Percentiles rank a stretch among this genome's conserved stretches.
These are phyloP conservation scores for Jacaranda mimosifolia DNA, from an alignment of 257 asterid genomes.

Conservation along the genomic window DNA sequence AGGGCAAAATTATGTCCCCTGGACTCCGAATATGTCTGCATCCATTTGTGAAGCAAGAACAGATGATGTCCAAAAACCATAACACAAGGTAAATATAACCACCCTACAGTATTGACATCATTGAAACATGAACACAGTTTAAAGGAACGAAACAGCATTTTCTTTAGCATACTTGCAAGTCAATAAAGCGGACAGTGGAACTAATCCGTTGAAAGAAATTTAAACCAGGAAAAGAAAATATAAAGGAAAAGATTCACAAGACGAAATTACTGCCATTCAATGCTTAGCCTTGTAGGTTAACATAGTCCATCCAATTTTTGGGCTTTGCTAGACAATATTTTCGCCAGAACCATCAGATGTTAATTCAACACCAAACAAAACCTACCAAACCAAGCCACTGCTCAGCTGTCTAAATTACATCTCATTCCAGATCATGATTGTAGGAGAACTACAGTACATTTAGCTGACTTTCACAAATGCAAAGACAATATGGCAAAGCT, in stretches of 20 bases:
- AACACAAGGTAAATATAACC: background rate
- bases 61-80: constrained; percentile 21
- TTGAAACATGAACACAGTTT: background rate
- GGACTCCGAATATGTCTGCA: constrained; percentile 90
- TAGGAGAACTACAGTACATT: background rate
- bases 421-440: background rate
- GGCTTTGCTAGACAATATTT: background rate
- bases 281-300: background rate
- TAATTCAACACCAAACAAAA: constrained; percentile 1
- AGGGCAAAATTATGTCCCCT: constrained; percentile 89
- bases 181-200: background rate
- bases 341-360: background rate
- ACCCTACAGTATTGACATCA: background rate
- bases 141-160: background rate
- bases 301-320: constrained; percentile 14
- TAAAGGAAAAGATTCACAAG: background rate
- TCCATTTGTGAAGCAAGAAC: constrained; percentile 31
- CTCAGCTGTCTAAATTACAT: background rate
- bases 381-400: background rate
- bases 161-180: constrained; percentile 7
- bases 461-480: background rate
- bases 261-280: background rate
- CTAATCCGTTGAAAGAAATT: background rate
- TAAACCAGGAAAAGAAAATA: background rate
- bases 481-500: background rate